Conservation (phyloP, 73 alveolate genomes). For the Paramecium bursaria region DNA sequence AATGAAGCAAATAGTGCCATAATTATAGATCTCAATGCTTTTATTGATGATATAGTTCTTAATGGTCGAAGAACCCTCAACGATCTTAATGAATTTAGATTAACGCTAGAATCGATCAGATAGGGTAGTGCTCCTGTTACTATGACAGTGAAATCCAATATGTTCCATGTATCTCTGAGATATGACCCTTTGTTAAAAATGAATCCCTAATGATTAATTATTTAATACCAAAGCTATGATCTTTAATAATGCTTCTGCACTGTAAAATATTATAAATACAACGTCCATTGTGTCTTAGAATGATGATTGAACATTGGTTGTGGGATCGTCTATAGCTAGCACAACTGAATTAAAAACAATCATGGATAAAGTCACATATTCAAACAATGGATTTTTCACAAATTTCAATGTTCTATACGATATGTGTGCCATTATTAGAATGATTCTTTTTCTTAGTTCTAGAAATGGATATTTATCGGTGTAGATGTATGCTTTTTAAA, state of each 20-base stretch:
- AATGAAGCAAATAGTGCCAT: slow-evolving; percentile 75
- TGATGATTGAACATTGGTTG: slow-evolving; percentile 54
- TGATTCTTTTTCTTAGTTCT: slow-evolving; percentile 2
- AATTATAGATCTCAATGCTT: slow-evolving; percentile 70
- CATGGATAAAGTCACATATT: slow-evolving; percentile 25
- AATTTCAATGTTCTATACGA: neutral
- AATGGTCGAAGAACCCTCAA: slow-evolving; percentile 81
- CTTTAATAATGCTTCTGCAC: slow-evolving; percentile 69
- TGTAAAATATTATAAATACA: slow-evolving; percentile 49
- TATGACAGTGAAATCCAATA: slow-evolving; percentile 82
- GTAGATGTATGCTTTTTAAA: slow-evolving; percentile 46
- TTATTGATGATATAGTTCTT: slow-evolving; percentile 74
- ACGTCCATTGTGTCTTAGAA: slow-evolving; percentile 47
- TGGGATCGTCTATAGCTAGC: slow-evolving; percentile 89
- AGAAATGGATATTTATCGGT: slow-evolving; percentile 41
- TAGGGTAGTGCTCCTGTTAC: slow-evolving; percentile 69
- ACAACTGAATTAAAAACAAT: slow-evolving; percentile 74
- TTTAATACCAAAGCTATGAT: slow-evolving; percentile 66
- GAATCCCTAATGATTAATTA: slow-evolving; percentile 65
- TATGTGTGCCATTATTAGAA: neutral
- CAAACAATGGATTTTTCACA: slow-evolving; percentile 56
- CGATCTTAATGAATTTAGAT: slow-evolving; percentile 74
- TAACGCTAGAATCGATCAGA: slow-evolving; percentile 64
- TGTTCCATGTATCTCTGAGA: slow-evolving; percentile 86
- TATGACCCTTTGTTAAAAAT: slow-evolving; percentile 68